phyloP scores from a whole-genome alignment of 208 protist species.

The Crithidia expoeki region DNA sequence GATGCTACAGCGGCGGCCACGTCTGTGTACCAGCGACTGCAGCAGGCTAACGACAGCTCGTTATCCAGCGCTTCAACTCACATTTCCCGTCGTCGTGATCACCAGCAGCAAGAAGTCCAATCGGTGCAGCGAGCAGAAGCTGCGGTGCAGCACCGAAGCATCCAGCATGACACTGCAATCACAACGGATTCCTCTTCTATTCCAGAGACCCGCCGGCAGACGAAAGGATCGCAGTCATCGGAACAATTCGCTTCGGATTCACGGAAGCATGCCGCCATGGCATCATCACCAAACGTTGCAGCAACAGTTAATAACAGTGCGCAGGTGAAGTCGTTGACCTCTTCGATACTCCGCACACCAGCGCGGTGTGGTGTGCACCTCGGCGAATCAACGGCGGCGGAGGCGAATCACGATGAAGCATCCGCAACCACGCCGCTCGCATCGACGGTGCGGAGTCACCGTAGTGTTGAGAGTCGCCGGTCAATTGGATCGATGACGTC shows the following conservation, averaged over 20 bases:
- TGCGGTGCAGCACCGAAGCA: constrained; percentile 8
- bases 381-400: not conserved
- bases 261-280: not conserved
- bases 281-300: not conserved
- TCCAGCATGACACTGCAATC: not conserved
- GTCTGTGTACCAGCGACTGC: not conserved
- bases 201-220: not conserved
- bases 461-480: constrained; percentile 24
- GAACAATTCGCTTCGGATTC: not conserved
- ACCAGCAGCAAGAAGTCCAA: not conserved
- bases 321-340: not conserved
- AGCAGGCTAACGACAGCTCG: not conserved
- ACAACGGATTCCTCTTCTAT: not conserved
- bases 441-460: constrained; percentile 19
- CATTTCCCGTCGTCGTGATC: not conserved
- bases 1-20: not conserved
- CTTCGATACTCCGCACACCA: constrained; percentile 5
- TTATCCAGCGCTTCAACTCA: not conserved
- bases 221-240: not conserved
- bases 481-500: constrained; percentile 4
- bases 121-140: constrained; percentile 11
- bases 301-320: not conserved
- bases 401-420: not conserved
- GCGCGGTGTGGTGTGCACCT: not conserved
- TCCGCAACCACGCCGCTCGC: constrained; percentile 8